phyloP scores from a whole-genome alignment of 176 grass and related monocot genomes.

The Otatea glauca region DNA sequence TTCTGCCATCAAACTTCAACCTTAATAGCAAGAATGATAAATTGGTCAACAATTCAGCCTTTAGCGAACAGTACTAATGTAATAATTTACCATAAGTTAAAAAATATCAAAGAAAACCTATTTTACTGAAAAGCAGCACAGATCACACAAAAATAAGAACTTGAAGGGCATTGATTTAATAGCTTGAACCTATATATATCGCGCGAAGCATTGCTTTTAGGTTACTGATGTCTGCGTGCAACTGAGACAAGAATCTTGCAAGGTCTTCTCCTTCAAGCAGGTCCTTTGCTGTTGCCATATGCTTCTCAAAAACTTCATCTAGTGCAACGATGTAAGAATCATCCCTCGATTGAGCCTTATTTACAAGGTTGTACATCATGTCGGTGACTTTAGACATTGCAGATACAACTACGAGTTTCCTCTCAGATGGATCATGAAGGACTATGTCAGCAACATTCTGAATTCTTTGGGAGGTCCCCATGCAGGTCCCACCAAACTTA shows the following conservation, averaged over 20 bases:
- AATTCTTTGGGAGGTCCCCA: slow-evolving; percentile 89
- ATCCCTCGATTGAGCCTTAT: slow-evolving; percentile 89
- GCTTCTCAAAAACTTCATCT: slow-evolving; percentile 85
- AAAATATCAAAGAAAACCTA: not conserved
- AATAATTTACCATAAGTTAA: not conserved
- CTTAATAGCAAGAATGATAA: not conserved
- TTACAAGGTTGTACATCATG: slow-evolving; percentile 93
- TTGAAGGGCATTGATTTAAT: not conserved
- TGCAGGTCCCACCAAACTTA: slow-evolving; percentile 98
- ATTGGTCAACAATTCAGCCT: not conserved
- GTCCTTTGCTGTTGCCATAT: slow-evolving; percentile 83
- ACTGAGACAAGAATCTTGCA: slow-evolving; percentile 79
- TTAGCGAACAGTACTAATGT: not conserved
- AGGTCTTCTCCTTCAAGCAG: slow-evolving; percentile 91
- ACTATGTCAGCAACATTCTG: slow-evolving; percentile 93
- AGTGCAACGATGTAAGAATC: slow-evolving; percentile 73
- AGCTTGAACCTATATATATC: slow-evolving; percentile 84
- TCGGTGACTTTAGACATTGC: slow-evolving; percentile 99
- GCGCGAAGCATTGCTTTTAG: slow-evolving; percentile 92
- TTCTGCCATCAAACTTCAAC: not conserved
- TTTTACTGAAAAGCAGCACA: slow-evolving; percentile 8
- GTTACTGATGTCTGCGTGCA: slow-evolving; percentile 81
- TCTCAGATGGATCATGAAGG: slow-evolving; percentile 79
- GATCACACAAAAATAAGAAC: not conserved
- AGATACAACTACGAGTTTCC: slow-evolving; percentile 89